Evolutionary conservation across 345 rosid species (phyloP).

Genomic region (Eucalyptus grandis): DNA sequence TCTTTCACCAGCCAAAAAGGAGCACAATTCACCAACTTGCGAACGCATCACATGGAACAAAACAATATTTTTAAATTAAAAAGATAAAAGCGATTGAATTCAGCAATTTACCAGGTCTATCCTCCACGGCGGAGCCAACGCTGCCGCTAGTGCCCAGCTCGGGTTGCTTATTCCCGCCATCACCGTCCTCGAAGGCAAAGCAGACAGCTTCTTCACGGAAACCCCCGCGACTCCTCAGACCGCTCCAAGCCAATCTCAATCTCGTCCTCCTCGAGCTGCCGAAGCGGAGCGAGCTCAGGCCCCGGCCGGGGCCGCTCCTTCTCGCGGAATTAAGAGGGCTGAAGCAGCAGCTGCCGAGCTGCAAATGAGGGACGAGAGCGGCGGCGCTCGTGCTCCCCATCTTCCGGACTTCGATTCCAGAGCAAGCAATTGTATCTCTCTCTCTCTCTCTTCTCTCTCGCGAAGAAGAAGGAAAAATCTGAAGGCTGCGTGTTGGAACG

Average conservation of each 20-base stretch:
- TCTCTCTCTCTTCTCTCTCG: neutral
- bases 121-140: constrained; percentile 44
- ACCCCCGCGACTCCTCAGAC: constrained; percentile 5
- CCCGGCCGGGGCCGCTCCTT: neutral
- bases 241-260: constrained; percentile 2
- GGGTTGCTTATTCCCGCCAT: constrained; percentile 4
- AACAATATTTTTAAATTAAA: neutral
- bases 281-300: neutral
- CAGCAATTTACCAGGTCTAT: constrained; percentile 40
- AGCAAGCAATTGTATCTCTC: neutral
- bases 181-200: constrained; percentile 46
- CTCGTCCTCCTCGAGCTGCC: constrained; percentile 5
- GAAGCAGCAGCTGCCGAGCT: constrained; percentile 28
- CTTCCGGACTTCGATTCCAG: neutral
- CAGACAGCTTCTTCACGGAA: constrained; percentile 1
- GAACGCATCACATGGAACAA: neutral
- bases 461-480: neutral
- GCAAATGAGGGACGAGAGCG: constrained; percentile 48
- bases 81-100: neutral
- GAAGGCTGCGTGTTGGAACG: neutral
- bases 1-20: neutral
- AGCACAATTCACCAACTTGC: neutral
- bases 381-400: constrained; percentile 64
- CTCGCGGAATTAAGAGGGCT: constrained; percentile 3
- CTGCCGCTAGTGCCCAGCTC: constrained; percentile 10